A percentile compares a stretch with the other conserved stretches of the same genome.
These are phyloP conservation scores for Sugiyamaella americana DNA, from an alignment of 805 yeast species.

Conservation along the genomic window DNA sequence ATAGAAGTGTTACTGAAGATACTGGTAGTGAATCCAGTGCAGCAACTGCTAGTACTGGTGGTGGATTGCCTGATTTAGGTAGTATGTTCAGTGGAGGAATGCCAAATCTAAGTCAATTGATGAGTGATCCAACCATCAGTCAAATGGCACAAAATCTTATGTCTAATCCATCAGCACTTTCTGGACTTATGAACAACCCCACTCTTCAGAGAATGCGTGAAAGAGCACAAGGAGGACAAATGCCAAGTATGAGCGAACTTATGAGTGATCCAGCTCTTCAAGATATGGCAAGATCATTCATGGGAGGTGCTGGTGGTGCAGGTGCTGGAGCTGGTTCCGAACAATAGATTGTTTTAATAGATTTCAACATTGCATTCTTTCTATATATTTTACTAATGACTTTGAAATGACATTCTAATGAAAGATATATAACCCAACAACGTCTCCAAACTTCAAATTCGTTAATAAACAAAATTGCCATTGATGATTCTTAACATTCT, in stretches of 20 bases:
- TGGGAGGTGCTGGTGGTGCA: constrained; percentile 43
- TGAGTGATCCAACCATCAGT: constrained; percentile 89
- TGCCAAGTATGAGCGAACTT: constrained; percentile 59
- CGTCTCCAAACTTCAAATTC: not conserved
- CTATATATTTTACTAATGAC: not conserved
- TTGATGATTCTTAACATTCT: constrained; percentile 20
- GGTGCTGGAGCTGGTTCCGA: not conserved
- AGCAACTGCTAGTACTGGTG: constrained; percentile 31
- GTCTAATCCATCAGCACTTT: constrained; percentile 73
- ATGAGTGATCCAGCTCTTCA: constrained; percentile 77
- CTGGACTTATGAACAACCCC: constrained; percentile 72
- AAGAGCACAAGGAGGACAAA: constrained; percentile 49
- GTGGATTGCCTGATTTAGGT: constrained; percentile 68
- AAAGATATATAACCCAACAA: not conserved
- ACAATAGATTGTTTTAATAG: not conserved
- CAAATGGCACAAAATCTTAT: constrained; percentile 83
- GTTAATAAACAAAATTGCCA: constrained; percentile 8
- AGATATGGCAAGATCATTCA: constrained; percentile 64
- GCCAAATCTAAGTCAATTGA: constrained; percentile 59
- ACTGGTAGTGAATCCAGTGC: constrained; percentile 28
- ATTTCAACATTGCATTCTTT: not conserved
- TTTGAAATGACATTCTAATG: not conserved
- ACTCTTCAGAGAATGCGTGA: constrained; percentile 79
- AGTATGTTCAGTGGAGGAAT: constrained; percentile 62
- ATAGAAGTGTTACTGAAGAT: constrained; percentile 22